Conservation (phyloP, 805 yeast species). For the Groenewaldozyma salmanticensis region DNA sequence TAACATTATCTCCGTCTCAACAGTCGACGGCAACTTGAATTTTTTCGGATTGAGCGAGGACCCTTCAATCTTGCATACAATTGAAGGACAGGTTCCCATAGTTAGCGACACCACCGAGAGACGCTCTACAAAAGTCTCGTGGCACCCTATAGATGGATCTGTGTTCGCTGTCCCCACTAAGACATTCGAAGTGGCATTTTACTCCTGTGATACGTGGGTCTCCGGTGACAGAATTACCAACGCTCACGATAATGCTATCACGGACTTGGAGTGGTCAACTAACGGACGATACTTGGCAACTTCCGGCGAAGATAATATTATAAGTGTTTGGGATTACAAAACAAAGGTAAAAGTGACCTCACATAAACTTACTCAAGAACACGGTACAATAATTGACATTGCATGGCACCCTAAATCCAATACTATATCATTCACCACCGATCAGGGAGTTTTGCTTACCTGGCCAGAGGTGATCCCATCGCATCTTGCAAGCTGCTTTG, state of each 20-base stretch:
- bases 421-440: conserved; percentile 23
- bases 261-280: conserved; percentile 53
- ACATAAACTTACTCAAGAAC: conserved; percentile 27
- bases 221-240: conserved; percentile 17
- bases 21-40: conserved; percentile 27
- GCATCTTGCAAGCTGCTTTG: conserved; percentile 5
- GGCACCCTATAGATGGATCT: conserved; percentile 58
- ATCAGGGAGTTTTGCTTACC: conserved; percentile 24
- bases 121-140: conserved; percentile 46
- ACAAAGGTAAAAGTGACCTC: conserved; percentile 27
- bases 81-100: conserved; percentile 21
- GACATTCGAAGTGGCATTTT: conserved; percentile 24
- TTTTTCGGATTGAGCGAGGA: conserved; percentile 21
- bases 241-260: conserved; percentile 25
- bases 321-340: conserved; percentile 48
- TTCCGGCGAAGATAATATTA: conserved; percentile 39
- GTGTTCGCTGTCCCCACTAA: conserved; percentile 58
- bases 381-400: conserved; percentile 15
- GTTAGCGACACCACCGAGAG: conserved; percentile 30
- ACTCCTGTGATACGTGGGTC: conserved; percentile 11
- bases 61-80: conserved; percentile 15
- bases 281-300: conserved; percentile 53
- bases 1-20: conserved; percentile 22
- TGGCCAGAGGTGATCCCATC: conserved; percentile 17
- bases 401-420: conserved; percentile 32